Base-by-base conservation (phyloP, 2,329 filamentous ascomycete genomes). In the Colletotrichum liaoningense region DNA sequence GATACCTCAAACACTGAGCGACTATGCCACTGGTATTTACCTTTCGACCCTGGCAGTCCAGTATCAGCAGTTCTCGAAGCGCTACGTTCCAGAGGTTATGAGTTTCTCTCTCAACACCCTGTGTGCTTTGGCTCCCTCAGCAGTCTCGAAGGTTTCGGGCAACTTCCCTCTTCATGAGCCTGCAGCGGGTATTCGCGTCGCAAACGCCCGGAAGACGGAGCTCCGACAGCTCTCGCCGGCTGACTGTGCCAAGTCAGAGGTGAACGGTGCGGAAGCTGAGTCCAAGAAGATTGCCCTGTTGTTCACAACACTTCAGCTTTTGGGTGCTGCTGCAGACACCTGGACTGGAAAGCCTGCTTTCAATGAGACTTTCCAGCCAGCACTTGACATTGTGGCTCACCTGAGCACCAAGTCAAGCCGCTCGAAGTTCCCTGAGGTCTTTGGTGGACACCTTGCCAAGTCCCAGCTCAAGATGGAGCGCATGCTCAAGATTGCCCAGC, bases 21-120 rank as follows among this genome's bases (percentile, higher is more conserved):
- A 97, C 76, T 89, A 94, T 73, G 89, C 90, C 4, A 92, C 88
- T 3, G 97, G 97, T 12, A 90, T 92, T 9, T 98, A 94, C 80
- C 84, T 97, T n/a, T 90, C 91, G 38, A 94, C 93, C 26, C 86
- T 98, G 49, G 92, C 90, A 63, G 82, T 98, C 33, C 93, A 96
- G 80, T 98, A 97, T 82, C 95, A 98, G 83, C 86, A 88, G 46
- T 86, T 96, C 7, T 93, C 96, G 5, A 97, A 95, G 85, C 89
- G 97, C 78, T 98, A 96, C 82, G 88, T 98, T 59, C 97, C 97
- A 0, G 97, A 99, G 83, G 88, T 95, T 38, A 87, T 97, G 77
- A 94, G 94, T 80, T 98, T 95, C 81, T 89, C 90, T 30, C 84
- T 95, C 57, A 95, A 96, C 81, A 93, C 93, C 0, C 84, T 98